phyloP scores from a whole-genome alignment of 148 eudicot genomes.

The Chenopodium berlandieri region DNA sequence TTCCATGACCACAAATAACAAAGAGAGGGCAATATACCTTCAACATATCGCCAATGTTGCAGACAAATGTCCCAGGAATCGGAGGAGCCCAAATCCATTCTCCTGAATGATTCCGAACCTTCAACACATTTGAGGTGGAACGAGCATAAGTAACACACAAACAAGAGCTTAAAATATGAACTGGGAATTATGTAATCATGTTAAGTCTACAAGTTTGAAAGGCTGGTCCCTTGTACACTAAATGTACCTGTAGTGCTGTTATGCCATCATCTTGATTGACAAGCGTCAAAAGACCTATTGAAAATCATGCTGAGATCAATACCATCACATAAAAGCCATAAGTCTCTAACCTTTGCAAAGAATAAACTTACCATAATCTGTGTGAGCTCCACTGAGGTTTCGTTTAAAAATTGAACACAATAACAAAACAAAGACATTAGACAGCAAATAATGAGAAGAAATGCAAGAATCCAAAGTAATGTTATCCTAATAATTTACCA shows the following conservation, averaged over 20 bases:
- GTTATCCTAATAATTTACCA: conserved; percentile 42
- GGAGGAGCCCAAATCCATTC: conserved; percentile 98
- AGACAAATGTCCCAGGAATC: conserved; percentile 86
- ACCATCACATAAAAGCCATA: not conserved
- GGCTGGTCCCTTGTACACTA: not conserved
- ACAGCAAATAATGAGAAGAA: conserved; percentile 1
- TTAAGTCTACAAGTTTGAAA: not conserved
- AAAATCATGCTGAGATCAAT: conserved; percentile 10
- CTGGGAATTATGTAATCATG: not conserved
- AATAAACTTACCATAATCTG: conserved; percentile 72
- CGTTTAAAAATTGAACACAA: conserved; percentile 21
- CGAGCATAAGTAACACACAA: not conserved
- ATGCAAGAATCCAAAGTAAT: not conserved
- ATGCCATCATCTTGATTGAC: conserved; percentile 87
- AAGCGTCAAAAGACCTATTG: conserved; percentile 76
- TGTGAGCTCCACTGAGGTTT: conserved; percentile 83
- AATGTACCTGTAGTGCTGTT: conserved; percentile 83
- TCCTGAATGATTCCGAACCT: conserved; percentile 89
- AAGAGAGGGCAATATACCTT: conserved; percentile 49
- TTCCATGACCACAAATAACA: not conserved
- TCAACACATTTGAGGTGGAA: conserved; percentile 17
- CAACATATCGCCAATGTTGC: conserved; percentile 95
- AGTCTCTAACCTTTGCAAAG: conserved; percentile 7
- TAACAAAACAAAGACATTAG: conserved; percentile 16
- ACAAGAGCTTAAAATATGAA: not conserved